Conservation (phyloP, 2,329 filamentous ascomycete species). For the Pleochaeta shiraiana region DNA sequence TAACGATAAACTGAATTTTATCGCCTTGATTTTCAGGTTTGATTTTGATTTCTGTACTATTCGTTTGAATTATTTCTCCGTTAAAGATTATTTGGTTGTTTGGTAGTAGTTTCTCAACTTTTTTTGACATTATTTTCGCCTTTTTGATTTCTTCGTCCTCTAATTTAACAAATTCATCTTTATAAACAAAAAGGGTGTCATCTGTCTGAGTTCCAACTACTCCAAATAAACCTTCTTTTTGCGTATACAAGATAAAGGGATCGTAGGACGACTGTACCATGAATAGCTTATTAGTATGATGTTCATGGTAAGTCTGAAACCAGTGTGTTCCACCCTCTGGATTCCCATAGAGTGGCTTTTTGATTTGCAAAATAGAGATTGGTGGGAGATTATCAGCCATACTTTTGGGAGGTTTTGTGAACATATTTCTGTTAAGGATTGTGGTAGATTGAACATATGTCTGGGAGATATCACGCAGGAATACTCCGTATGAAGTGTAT, state of each 20-base stretch:
- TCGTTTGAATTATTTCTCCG: too few species aligned
- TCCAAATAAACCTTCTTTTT: background rate
- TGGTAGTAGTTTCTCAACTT: background rate
- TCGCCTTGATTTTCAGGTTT: too few species aligned
- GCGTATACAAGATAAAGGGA: slow-evolving; percentile 3
- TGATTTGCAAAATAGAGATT: slow-evolving; percentile 4
- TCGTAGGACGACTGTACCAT: slow-evolving; percentile 6
- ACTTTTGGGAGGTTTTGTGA: slow-evolving; percentile 2
- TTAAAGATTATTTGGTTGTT: too few species aligned
- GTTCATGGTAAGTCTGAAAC: slow-evolving; percentile 5
- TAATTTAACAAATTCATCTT: background rate
- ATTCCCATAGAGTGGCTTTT: slow-evolving; percentile 7
- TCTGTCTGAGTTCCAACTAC: slow-evolving; percentile 7
- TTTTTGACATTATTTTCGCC: slow-evolving; percentile 4
- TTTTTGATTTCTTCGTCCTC: slow-evolving; percentile 5
- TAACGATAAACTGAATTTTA: too few species aligned
- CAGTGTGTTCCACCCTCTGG: slow-evolving; percentile 7
- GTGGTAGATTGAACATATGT: slow-evolving; percentile 6
- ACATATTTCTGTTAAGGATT: slow-evolving; percentile 6
- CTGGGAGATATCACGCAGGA: slow-evolving; percentile 6
- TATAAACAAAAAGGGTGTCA: slow-evolving; percentile 6
- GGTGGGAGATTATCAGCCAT: background rate
- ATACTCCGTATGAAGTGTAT: background rate
- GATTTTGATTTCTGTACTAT: too few species aligned
- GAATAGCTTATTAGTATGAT: slow-evolving; percentile 5